Evolutionary conservation across 1,284 basidiomycete genomes (phyloP), one percentile per base, ranked within the genome.

Genomic region (Microbotryum saponariae): DNA sequence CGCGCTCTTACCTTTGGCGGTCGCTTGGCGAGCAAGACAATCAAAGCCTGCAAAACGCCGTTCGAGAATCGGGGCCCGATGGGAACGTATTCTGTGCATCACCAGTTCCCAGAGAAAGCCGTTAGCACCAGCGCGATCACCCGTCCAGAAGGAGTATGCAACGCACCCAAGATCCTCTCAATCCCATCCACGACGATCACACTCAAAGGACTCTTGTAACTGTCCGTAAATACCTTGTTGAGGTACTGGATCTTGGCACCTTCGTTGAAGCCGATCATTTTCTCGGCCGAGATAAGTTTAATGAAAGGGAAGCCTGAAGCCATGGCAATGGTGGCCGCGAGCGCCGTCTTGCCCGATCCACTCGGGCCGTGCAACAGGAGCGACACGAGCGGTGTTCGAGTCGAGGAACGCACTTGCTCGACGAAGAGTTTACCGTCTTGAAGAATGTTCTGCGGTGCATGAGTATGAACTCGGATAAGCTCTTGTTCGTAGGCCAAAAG

Each of bases 31-130:
- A 98, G 83, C 33, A 99, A 80, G 0, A 98, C 93, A 56, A 97
- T 81, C 20, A 99, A 78, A 0, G 93, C 83, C 76, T 98, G 96
- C 44, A 99, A 79, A 12, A 98, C 90, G 16, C 86, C 81, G 74
- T 98, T 98, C 3, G 91, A 96, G 79, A 97, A 99, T 56, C 93
- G 82, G 18, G 89, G 91, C 2, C 94, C 94, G 76, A 99, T 89
- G 5, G 93, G 91, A n/a, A 93, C 93, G 88, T 91, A 99, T 70
- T 96, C 92, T 91, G 59, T 44, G 44, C 20, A 20, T 12, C 27
- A 21, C 25, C 9, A 10, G 31, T 8, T 8, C 23, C 54, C 5
- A n/a, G 27, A 21, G 21, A 42, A 51, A 42, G 37, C 16, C 16
- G 23, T 18, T 9, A 42, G 50, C 21, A 55, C 52, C 52, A 37